Evolutionary conservation across 495 filamentous ascomycete species (phyloP), one percentile per base, ranked within the genome.

Genomic region (Neurospora africana): DNA sequence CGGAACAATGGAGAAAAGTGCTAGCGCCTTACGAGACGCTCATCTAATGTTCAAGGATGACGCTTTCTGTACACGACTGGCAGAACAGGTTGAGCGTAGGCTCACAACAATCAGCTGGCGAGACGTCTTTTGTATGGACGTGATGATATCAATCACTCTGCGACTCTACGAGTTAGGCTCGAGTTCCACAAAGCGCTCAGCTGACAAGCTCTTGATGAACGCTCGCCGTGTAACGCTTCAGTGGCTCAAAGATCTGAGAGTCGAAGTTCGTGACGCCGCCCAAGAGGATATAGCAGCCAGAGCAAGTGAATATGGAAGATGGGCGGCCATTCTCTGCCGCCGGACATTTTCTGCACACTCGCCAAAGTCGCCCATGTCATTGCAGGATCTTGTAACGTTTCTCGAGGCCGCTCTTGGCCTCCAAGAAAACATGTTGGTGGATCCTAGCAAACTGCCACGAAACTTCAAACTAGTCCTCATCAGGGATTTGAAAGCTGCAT

Each of bases 81-180:
- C 78, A 2, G 81, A 83, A 6, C 81, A 85, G 35, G 74, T 89
- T 7, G 72, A 80, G 3, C 67, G 74, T 8, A 82, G 85, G 4
- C 73, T 89, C 0, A 68, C 76, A 0, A 77, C 39, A 27, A 81
- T 89, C 1, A 89, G 87, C 69, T 89, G 85, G 86, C 79, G 88
- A 30, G 88, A 90, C 58, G 73, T 74, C 1, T 73, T 83, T 58
- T 77, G 78, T 9, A 87, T 89, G 85, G 82, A 84, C 11, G 77
- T 81, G 4, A 72, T 88, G 0, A 81, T 88, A 43, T 83, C 83
- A 0, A 72, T 88, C 5, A 69, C 68, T 9, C 75, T 86, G 15
- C 73, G 81, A 70, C 4, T 86, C 1, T 69, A 65, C 44, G 35
- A 72, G 70, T 69, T 79, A 65, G 33, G 58, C 77, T 13, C 71